Conservation (phyloP, 495 filamentous ascomycete genomes). For the Aeminium ludgeri region DNA sequence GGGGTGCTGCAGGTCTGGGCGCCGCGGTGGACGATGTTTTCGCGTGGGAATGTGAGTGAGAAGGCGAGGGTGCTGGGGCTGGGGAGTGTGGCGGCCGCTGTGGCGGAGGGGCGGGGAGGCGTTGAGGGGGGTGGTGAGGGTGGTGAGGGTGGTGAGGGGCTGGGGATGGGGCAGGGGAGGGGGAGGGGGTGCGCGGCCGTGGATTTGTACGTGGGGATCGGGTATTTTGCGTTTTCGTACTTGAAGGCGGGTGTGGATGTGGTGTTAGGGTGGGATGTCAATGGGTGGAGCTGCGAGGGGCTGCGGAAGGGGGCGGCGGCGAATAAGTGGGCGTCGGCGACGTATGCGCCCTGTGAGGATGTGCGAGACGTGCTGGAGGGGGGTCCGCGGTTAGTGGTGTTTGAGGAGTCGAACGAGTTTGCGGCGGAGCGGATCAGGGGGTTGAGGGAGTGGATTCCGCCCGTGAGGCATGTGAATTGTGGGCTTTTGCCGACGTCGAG, state of each 20-base stretch:
- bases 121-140: conserved; percentile 17
- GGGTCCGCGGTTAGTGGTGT: conserved; percentile 40
- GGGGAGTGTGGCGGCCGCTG: conserved; percentile 20
- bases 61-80: conserved; percentile 55
- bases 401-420: conserved; percentile 49
- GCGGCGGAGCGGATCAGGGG: conserved; percentile 33
- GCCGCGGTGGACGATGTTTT: conserved; percentile 82
- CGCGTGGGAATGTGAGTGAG: conserved; percentile 72
- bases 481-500: conserved; percentile 60
- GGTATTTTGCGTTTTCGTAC: conserved; percentile 80
- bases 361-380: conserved; percentile 15
- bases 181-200: conserved; percentile 49
- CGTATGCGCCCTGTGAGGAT: conserved; percentile 27
- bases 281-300: conserved; percentile 75
- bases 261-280: conserved; percentile 79
- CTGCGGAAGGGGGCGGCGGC: conserved; percentile 46
- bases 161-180: too few relatives aligned
- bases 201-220: conserved; percentile 82
- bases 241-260: conserved; percentile 46
- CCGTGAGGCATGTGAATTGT: conserved; percentile 57
- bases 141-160: too few relatives aligned
- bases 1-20: conserved; percentile 75
- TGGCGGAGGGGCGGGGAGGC: conserved; percentile 13
- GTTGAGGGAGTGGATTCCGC: conserved; percentile 20
- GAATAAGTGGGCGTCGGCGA: conserved; percentile 47